Evolutionary conservation across 164 flowering plant genomes (phyloP).

Genomic region (Tetracentron sinense): DNA sequence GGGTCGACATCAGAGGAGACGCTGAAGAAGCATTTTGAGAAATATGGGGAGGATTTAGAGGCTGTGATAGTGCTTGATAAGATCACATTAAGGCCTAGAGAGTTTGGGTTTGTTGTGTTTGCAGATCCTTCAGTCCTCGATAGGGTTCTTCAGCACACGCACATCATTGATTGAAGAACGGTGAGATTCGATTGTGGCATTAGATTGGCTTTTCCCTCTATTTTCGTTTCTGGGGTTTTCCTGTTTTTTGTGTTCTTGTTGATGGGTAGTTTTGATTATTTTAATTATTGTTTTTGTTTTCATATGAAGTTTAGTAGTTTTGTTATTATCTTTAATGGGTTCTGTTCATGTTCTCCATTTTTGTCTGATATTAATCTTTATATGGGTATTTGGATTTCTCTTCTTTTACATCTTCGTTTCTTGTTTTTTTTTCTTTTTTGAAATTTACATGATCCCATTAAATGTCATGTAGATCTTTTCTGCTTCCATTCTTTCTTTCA

Average conservation of each 20-base stretch:
- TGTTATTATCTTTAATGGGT: background rate
- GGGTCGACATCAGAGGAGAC: conserved; percentile 89
- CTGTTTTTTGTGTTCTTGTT: background rate
- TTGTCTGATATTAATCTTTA: background rate
- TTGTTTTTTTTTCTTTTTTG: too few relatives aligned
- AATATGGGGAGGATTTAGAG: conserved; percentile 75
- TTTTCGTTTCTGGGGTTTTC: too few relatives aligned
- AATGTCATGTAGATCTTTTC: too few relatives aligned
- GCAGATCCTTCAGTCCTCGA: conserved; percentile 49
- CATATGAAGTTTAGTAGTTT: background rate
- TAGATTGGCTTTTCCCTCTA: background rate
- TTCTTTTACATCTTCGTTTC: too few relatives aligned
- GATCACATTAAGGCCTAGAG: conserved; percentile 57
- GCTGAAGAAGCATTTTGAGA: conserved; percentile 67
- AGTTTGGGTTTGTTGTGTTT: conserved; percentile 75
- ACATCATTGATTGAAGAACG: background rate
- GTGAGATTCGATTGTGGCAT: background rate
- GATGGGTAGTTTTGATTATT: too few relatives aligned
- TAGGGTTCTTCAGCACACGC: conserved; percentile 6
- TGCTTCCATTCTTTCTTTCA: too few relatives aligned
- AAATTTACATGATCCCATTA: too few relatives aligned
- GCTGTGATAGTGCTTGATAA: conserved; percentile 80
- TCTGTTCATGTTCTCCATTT: background rate
- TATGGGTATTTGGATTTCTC: background rate
- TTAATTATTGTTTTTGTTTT: background rate